Percentiles rank a stretch among this genome's conserved stretches.
Conservation (phyloP, 768 basidiomycete genomes). For the Russula sp. region DNA sequence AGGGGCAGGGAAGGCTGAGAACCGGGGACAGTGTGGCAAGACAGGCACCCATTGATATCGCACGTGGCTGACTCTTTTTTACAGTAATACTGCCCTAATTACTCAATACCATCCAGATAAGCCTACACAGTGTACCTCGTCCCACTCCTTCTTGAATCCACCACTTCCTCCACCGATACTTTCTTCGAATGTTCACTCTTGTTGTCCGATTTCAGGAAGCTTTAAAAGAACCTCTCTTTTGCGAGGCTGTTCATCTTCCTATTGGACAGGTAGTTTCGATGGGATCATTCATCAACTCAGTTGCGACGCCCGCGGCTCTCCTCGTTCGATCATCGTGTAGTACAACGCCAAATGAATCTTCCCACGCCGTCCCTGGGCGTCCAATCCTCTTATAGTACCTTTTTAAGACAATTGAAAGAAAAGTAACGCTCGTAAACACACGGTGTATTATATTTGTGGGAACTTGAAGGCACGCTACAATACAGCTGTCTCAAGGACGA, state of each 20-base stretch:
- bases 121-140: no score
- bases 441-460: not conserved
- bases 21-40: not conserved
- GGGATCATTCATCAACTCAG: slow-evolving; percentile 8
- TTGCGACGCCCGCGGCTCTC: not conserved
- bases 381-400: not conserved
- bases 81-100: no score
- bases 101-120: no score
- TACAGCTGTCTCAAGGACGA: not conserved
- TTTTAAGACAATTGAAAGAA: not conserved
- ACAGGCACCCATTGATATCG: not conserved
- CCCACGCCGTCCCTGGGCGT: not conserved
- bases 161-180: not conserved
- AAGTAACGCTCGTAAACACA: not conserved
- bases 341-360: not conserved
- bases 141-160: not conserved
- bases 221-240: not conserved
- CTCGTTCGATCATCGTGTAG: not conserved
- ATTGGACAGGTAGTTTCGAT: not conserved
- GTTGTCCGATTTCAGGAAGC: not conserved
- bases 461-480: not conserved
- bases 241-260: no score
- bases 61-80: not conserved
- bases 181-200: no score
- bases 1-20: not conserved